Base-by-base conservation (phyloP, 2,329 filamentous ascomycete species). In the Exophiala bonariae region DNA sequence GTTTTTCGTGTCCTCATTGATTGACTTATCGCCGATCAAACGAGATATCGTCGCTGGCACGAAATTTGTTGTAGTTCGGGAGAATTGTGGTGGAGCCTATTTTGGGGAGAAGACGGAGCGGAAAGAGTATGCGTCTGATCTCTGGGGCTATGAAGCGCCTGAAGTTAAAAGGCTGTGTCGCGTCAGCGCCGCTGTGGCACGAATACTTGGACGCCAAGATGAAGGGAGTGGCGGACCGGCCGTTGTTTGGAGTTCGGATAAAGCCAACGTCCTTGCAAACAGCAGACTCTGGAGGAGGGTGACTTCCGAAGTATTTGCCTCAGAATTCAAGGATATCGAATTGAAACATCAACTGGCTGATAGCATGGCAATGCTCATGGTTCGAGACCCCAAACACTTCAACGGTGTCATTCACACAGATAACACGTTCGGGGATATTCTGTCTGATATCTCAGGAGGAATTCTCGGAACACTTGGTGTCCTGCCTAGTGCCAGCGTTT, bases 381-480 rank as follows among this genome's bases (percentile, higher is more conserved):
- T 95, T 62, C 95, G 92, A 78, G 93, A 89, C 71, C 91, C 90
- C 6, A 77, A 83, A 11, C 79, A 79, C 1, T 75, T 96, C 44
- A 96, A 96, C 65, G 91, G 91, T 37, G 80, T 96, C 18, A 81
- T 96, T 33, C 82, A 96, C 47, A 91, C 89, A 3, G 89, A 86
- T 73, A 96, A 96, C 68, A 72, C 95, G 52, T 95, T 95, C 63
- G 91, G 91, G 30, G 91, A 96, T 66, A 95, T 96, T 66, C 86
- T 96, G 62, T 89, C 83, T 60, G 91, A 96, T 64, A 89, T 96
- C 76, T 89, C 90, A 8, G 89, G 86, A 51, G 89, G 91, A 14
- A 95, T 96, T 57, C 86, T 90, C 3, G 90, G 90, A 7, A 89
- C 84, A 60, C 80, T 96, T 57, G 90, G 91, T 7, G 77, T 96